phyloP scores from a whole-genome alignment of 2,329 filamentous ascomycete species.

The Bipolaris bicolor region DNA sequence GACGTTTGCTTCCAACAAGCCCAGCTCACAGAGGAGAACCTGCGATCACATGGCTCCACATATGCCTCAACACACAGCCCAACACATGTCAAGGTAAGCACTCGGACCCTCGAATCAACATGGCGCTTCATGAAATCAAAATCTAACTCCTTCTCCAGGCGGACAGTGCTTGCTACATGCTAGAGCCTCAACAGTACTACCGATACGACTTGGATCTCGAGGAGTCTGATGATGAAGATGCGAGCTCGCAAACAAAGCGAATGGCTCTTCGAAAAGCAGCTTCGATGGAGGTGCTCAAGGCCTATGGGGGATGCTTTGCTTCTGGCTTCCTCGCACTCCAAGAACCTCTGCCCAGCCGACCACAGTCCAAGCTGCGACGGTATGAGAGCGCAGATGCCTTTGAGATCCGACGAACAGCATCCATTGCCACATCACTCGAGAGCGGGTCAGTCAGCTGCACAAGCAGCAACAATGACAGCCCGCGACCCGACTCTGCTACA shows the following conservation, averaged over 20 bases:
- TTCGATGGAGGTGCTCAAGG: slow-evolving; percentile 39
- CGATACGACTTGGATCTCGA: slow-evolving; percentile 27
- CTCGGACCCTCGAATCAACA: neutral
- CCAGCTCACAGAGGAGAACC: slow-evolving; percentile 41
- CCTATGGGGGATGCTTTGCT: slow-evolving; percentile 42
- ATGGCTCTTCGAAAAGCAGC: slow-evolving; percentile 33
- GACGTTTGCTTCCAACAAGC: slow-evolving; percentile 16
- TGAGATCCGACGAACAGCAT: slow-evolving; percentile 34
- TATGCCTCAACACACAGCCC: slow-evolving; percentile 32
- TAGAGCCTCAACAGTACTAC: slow-evolving; percentile 27
- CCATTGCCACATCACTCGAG: slow-evolving; percentile 28
- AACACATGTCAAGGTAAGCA: slow-evolving; percentile 31
- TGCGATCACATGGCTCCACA: slow-evolving; percentile 37
- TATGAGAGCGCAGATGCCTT: slow-evolving; percentile 33
- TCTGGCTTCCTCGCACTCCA: slow-evolving; percentile 40
- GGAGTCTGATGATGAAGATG: slow-evolving; percentile 32
- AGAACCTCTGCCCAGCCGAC: slow-evolving; percentile 30
- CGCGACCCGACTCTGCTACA: slow-evolving; percentile 43
- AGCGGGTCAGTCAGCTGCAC: slow-evolving; percentile 19
- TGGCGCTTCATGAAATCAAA: neutral
- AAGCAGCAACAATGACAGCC: slow-evolving; percentile 26
- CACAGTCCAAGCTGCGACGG: slow-evolving; percentile 23
- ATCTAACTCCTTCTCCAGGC: slow-evolving; percentile 14
- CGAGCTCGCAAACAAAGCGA: slow-evolving; percentile 21
- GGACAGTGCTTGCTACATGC: slow-evolving; percentile 15